Evolutionary conservation across 1,284 basidiomycete genomes (phyloP), one percentile per base, ranked within the genome.

Genomic region (Lentinus polychrous): DNA sequence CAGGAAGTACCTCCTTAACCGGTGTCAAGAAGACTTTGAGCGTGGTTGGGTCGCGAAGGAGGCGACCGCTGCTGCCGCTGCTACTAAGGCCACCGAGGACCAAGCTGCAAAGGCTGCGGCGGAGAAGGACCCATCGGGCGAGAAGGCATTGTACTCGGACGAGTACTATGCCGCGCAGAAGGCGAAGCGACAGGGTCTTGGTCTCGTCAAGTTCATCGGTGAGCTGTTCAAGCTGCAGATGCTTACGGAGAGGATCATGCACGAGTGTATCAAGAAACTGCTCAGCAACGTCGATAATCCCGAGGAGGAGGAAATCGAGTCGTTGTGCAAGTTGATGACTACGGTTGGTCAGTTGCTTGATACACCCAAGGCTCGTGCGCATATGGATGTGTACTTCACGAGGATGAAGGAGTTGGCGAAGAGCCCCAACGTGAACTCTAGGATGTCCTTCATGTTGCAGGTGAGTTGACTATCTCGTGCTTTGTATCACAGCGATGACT

Each of bases 131-230:
- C 71, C 72, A 52, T 69, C 65, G 34, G 71, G 64, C 5, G 82
- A 83, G 62, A 73, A 78, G 50, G 88, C 78, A 6, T 75, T 94
- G 41, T 89, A 96, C 60, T 95, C 91, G 4, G 94, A 97, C 11
- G 94, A 98, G 70, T 98, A 98, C 74, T 98, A 98, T 63, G 88
- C 88, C 44, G 91, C 90, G 15, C 88, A 94, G 66, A 97, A 97
- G 75, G 94, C 94, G 39, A 97, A 97, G 76, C 91, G 94, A 55
- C 88, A 91, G 56, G 94, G 94, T 67, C 85, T 98, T 20, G 95
- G 95, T 76, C 80, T 98, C 53, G 91, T 98, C 67, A 91, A 91
- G 66, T 96, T 99, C 72, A 96, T 98, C 56, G 94, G 95, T 60
- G 94, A 98, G 72, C 75, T 98, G 50, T 98, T 94, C 86, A 97